Evolutionary conservation across 192 early-diverging fungal species (phyloP), one percentile per base, ranked within the genome.

Genomic region (Neocallimastix lanati): DNA sequence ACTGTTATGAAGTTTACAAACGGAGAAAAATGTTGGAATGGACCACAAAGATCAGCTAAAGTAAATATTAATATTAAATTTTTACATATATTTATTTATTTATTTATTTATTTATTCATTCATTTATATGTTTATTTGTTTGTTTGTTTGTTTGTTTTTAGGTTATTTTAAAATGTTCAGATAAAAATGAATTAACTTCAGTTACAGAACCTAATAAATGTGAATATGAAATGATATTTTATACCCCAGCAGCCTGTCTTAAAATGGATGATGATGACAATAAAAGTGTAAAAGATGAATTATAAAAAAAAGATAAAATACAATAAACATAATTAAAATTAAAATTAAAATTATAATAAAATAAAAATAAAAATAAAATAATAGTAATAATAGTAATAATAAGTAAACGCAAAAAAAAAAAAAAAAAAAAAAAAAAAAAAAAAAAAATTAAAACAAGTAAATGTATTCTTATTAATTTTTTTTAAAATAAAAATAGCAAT

Each of bases 11-110:
- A 87, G 80, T 96, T 92, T 81, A 85, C 84, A 12, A 82, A 89
- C 79, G 97, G 97, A 29, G 84, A 88, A 25, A 87, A 89, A 37
- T 99, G 97, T 86, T 99, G 97, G 97, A 96, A 97, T 81, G 97
- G 96, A 1, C 97, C 96, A 4, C 86, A 91, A 18, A 88, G 97
- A 35, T 94, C 93, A 12, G 85, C 93, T 5, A 89, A 88, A 76
- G 88, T 92, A 16, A 21, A 33, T 33, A 33, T 6, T 33, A 33
- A 33, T 33, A 33, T 6, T 33, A 33, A 33, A 3, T 6, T 82
- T 86, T 84, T 81, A 12, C 12, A 78, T 83, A 15, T n/a, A 33
- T 84, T 28, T 21, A 15, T 82, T 83, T 21, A 76, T 79, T 50
- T 50, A 4, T 50, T 50, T 50, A 4, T 50, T 50, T 50, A 4